Evolutionary conservation across 371 early-diverging fungal genomes (phyloP), one percentile per base, ranked within the genome.

Genomic region (Saksenaea oblongispora): DNA sequence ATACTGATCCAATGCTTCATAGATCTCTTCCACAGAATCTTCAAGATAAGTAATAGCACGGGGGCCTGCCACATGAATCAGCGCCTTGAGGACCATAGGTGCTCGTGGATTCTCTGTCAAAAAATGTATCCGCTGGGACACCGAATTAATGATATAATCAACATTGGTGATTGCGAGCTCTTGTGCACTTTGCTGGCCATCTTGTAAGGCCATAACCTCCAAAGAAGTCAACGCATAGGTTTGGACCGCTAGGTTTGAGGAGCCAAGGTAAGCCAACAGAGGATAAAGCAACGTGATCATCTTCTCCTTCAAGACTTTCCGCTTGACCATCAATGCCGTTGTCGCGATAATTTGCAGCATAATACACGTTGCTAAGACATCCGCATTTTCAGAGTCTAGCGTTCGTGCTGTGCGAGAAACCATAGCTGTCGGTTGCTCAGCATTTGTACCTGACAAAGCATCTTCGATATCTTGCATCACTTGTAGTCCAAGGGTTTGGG

Each of bases 121-220:
- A 26, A 82, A 58, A 4, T 78, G 65, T 1, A 90, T 70, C 14
- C 83, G 78, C 15, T 75, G 74, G 2, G 84, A 80, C 1, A 86
- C 75, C 44, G 69, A 71, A 59, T 90, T 86, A 35, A 89, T 79
- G 13, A 89, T 68, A 63, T 90, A 89, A 62, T 90, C 91, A 54
- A 87, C 73, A 54, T 90, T 88, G 37, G 58, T 69, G 24, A 87
- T 69, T 0, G 84, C 70, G 22, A 90, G 70, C 9, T 69, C 67
- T 47, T 67, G 58, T 11, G 77, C 70, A 22, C 60, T 62, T 7
- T 44, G 44, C 8, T 75, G 59, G 11, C 72, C 75, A 53, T 80
- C 81, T 0, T 56, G 31, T 5, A 59, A 22, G 0, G 83, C 77
- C 56, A 84, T 69, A 11, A 64, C 61, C 34, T 73, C 71, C 53